These are phyloP conservation scores for Telfairia occidentalis DNA, from an alignment of 331 rosid genomes.

Conservation along the genomic window DNA sequence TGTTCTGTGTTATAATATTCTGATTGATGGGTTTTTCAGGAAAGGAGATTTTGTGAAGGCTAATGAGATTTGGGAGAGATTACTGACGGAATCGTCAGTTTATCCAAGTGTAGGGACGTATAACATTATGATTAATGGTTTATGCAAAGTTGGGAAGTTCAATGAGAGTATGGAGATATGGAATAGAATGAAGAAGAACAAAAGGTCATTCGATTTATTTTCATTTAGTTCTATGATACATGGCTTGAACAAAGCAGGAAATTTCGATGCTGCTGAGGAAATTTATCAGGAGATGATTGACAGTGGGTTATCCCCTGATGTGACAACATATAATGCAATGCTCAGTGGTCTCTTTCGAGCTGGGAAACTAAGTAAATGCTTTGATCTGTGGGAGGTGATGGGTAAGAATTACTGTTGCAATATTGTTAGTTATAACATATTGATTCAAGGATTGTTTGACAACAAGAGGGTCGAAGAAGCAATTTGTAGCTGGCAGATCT, in stretches of 20 bases:
- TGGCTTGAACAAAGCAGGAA: slow-evolving; percentile 54
- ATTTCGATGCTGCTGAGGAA: slow-evolving; percentile 46
- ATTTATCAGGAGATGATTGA: slow-evolving; percentile 51
- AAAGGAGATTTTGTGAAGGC: slow-evolving; percentile 40
- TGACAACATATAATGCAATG: slow-evolving; percentile 51
- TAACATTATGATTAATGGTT: slow-evolving; percentile 76
- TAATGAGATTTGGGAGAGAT: slow-evolving; percentile 62
- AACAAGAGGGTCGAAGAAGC: slow-evolving; percentile 47
- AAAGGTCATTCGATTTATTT: slow-evolving; percentile 33
- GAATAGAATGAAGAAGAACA: slow-evolving; percentile 70
- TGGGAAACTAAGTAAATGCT: slow-evolving; percentile 36
- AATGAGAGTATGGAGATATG: slow-evolving; percentile 59
- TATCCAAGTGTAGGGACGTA: slow-evolving; percentile 61
- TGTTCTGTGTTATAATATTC: slow-evolving; percentile 66
- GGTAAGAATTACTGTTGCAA: slow-evolving; percentile 33
- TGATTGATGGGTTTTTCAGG: slow-evolving; percentile 66
- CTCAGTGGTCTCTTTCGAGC: slow-evolving; percentile 47
- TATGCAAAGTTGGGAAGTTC: slow-evolving; percentile 65
- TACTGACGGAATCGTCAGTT: slow-evolving; percentile 32
- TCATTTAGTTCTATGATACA: slow-evolving; percentile 69
- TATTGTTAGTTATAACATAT: slow-evolving; percentile 55
- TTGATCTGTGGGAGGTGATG: slow-evolving; percentile 52
- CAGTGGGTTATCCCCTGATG: slow-evolving; percentile 51
- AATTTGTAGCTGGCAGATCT: slow-evolving; percentile 35
- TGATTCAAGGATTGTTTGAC: slow-evolving; percentile 60